These are phyloP conservation scores for Botryotinia narcissicola DNA, from an alignment of 2,329 filamentous ascomycete species.

Conservation along the genomic window DNA sequence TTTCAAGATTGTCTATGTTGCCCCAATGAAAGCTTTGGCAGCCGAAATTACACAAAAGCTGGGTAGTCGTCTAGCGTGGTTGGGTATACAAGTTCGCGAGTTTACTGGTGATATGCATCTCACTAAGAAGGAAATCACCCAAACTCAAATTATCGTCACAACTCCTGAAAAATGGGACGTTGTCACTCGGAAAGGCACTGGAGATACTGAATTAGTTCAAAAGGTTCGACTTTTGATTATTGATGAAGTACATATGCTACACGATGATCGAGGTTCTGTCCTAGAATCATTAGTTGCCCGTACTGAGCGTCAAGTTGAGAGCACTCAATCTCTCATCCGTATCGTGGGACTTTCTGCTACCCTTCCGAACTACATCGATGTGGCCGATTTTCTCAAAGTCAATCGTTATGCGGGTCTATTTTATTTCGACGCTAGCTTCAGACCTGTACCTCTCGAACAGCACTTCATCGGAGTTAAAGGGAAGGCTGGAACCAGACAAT, in stretches of 20 bases:
- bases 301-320: conserved; percentile 95
- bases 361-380: conserved; percentile 92
- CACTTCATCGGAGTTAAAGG: conserved; percentile 97
- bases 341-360: conserved; percentile 95
- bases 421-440: conserved; percentile 95
- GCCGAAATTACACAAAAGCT: conserved; percentile 96
- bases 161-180: conserved; percentile 99
- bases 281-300: conserved; percentile 93
- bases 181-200: conserved; percentile 92
- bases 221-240: conserved; percentile 96
- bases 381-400: conserved; percentile 94
- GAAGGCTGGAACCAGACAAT: conserved; percentile 76
- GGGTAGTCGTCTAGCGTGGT: conserved; percentile 86
- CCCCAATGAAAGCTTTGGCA: conserved; percentile 97
- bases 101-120: conserved; percentile 98
- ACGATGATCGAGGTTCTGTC: conserved; percentile 94
- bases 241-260: conserved; percentile 98
- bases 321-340: conserved; percentile 93
- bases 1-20: conserved; percentile 98
- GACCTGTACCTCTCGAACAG: conserved; percentile 92
- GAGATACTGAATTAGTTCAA: conserved; percentile 95
- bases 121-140: conserved; percentile 91
- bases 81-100: conserved; percentile 88
- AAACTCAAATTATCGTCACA: conserved; percentile 97
- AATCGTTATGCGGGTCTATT: conserved; percentile 91